Evolutionary conservation across 2,329 filamentous ascomycete species (phyloP), one percentile per base, ranked within the genome.

Genomic region (Fusarium graminum): DNA sequence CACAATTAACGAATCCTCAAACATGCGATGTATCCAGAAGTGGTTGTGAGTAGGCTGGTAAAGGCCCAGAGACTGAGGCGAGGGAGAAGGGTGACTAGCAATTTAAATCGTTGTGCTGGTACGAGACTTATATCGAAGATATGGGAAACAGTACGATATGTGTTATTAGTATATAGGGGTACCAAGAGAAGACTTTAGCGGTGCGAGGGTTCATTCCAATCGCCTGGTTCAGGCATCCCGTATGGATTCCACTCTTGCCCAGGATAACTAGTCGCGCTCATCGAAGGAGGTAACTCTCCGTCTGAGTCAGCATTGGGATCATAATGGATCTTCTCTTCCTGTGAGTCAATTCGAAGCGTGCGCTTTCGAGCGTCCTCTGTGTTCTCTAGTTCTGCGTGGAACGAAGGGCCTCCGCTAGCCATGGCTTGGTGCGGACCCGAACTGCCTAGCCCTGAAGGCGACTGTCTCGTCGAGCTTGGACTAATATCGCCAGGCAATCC

Each of bases 201-300:
- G 28, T 39, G 51, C 10, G 12, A 43, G n/a, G 41, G 46, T 47
- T 71, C 70, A 42, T 69, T 68, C 67, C 68, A 72, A n/a, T 77
- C 75, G 16, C 63, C 68, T 43, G 68, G 72, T 16, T 77, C 74
- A 7, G 71, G 64, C 57, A 76, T 74, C 12, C 76, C 77, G 30
- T 85, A 86, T 3, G 88, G 88, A 68, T 86, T 86, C 88, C 89
- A 92, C 74, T 91, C 89, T 77, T 90, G 87, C 0, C 89, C 89
- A 0, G 89, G 89, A 75, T 91, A 92, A 72, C 85, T 88, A 13
- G 88, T 89, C 8, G 88, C 88, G 45, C 81, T 84, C 89, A 92
- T 91, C 59, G 82, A 79, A 13, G 85, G 83, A n/a, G 73, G 60
- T 22, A 57, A 34, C 49, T 73, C 71, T 25, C 71, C 71, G 28